Conservation (phyloP, 2,329 filamentous ascomycete genomes). For the Hypoxylon sp. region DNA sequence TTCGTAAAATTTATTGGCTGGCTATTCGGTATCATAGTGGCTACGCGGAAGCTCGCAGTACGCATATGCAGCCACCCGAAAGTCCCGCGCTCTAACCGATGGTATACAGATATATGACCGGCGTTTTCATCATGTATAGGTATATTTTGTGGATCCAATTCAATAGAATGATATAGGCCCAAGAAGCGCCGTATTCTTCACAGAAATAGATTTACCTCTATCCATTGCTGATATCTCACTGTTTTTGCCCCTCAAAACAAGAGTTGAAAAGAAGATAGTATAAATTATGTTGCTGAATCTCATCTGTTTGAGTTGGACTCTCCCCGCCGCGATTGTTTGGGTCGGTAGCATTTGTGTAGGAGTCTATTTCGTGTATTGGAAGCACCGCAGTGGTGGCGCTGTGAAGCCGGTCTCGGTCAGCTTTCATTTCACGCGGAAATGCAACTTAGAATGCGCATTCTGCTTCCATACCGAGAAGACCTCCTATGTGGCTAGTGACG, state of each 20-base stretch:
- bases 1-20: not conserved
- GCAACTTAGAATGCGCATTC: constrained; percentile 66
- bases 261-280: not conserved
- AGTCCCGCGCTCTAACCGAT: not conserved
- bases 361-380: constrained; percentile 12
- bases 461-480: constrained; percentile 70
- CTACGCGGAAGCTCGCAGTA: not conserved
- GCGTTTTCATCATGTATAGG: not conserved
- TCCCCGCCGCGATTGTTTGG: not conserved
- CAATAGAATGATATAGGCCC: not conserved
- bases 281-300: constrained; percentile 6
- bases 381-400: not conserved
- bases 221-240: not conserved
- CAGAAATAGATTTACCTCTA: not conserved
- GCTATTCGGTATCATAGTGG: not conserved
- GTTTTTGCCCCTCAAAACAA: not conserved
- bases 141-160: not conserved
- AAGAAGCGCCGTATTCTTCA: not conserved
- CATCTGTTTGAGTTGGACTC: not conserved
- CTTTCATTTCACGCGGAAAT: constrained; percentile 63
- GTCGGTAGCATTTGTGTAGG: not conserved
- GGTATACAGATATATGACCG: not conserved
- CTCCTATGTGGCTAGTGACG: constrained; percentile 59
- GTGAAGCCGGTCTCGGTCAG: constrained; percentile 60
- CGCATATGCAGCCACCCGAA: not conserved